Evolutionary conservation across 2,329 filamentous ascomycete species (phyloP), one percentile per base, ranked within the genome.

Genomic region (Alternaria metachromatica): DNA sequence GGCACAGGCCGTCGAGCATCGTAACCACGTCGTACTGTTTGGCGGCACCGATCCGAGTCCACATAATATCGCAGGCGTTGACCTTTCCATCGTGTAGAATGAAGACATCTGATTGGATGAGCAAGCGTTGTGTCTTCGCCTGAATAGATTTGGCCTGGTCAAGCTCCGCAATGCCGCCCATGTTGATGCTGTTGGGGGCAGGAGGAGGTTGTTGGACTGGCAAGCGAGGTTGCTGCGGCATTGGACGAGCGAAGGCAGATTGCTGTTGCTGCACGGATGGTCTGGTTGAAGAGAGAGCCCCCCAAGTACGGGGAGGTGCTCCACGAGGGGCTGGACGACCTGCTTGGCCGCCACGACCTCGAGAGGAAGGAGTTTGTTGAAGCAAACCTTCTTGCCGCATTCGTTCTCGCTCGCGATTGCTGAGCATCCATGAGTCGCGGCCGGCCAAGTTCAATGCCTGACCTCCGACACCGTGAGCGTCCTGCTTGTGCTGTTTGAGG

Each of bases 41-140:
- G 1, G 48, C 60, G 1, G 72, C 65, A 0, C 60, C 26, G n/a
- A 80, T 70, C 7, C 76, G 73, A 9, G 58, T 71, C 72, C 73
- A 80, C 4, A 66, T 46, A 5, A 70, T 68, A 4, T 69, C 75
- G 9, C 69, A 50, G 30, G 70, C 69, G 15, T 44, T 67, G 11
- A 79, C 68, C 15, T 66, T 72, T 3, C 76, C 76, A 30, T 71
- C 49, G 30, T 76, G 62, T 10, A 67, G 62, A 11, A 79, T 75
- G 45, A 64, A 66, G 37, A 78, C 68, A 18, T 79, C 72, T 5
- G 66, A 62, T 43, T 76, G 73, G 5, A 79, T 71, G 3, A 73
- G 58, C 10, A 79, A 63, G 18, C 72, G 77, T 25, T 75, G 43
- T 10, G 69, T 75, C 58, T 74, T 71, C 13, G 55, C 67, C 25